Conservation (phyloP, 2,329 filamentous ascomycete genomes). For the Aspergillus piperis region DNA sequence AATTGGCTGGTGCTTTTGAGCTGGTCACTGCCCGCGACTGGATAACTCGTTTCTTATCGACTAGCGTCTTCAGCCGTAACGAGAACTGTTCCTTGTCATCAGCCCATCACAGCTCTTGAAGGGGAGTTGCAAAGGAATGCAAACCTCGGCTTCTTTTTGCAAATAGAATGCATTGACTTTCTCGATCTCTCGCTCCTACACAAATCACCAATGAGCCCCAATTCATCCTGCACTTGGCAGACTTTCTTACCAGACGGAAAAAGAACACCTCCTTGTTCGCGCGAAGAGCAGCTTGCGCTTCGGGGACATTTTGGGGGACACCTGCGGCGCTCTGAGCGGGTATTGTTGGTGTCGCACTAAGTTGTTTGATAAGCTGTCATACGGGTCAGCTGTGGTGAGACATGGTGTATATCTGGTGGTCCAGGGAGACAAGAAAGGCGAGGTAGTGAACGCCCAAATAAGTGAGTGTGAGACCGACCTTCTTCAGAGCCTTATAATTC, state of each 20-base stretch:
- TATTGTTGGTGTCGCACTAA: slow-evolving; percentile 86
- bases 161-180: slow-evolving; percentile 98
- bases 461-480: slow-evolving; percentile 60
- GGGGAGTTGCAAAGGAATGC: slow-evolving; percentile 30
- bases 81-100: slow-evolving; percentile 66
- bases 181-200: slow-evolving; percentile 90
- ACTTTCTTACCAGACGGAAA: slow-evolving; percentile 79
- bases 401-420: not conserved
- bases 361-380: slow-evolving; percentile 90
- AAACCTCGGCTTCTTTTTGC: slow-evolving; percentile 95
- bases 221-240: not conserved
- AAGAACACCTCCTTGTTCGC: slow-evolving; percentile 99
- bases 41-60: slow-evolving; percentile 92
- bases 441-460: not conserved
- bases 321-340: slow-evolving; percentile 67
- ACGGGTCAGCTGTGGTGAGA: slow-evolving; percentile 30
- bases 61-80: slow-evolving; percentile 82
- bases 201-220: slow-evolving; percentile 8
- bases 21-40: slow-evolving; percentile 74
- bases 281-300: slow-evolving; percentile 86
- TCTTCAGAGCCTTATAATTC: slow-evolving; percentile 98
- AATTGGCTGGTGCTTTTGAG: slow-evolving; percentile 87
- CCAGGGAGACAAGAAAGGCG: not conserved
- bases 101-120: not conserved
- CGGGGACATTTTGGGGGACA: slow-evolving; percentile 51